Conservation (phyloP, 2,329 filamentous ascomycete species). For the Clarireedia sp. region DNA sequence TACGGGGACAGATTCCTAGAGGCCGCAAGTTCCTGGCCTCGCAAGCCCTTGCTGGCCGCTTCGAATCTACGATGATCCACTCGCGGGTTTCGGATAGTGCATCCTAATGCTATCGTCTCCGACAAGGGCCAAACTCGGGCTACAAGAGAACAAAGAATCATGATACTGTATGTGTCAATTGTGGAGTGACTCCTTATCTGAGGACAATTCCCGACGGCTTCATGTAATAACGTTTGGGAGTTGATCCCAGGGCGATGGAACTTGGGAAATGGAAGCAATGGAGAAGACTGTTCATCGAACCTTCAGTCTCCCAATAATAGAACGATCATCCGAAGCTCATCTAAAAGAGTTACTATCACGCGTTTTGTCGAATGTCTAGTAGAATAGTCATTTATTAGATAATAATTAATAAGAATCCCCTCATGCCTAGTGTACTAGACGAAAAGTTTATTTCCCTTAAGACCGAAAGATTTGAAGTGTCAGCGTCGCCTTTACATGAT, state of each 20-base stretch:
- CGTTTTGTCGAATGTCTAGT: no score
- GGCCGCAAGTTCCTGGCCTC: background rate
- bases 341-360: no score
- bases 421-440: background rate
- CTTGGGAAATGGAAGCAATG: background rate
- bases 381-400: background rate
- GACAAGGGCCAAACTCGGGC: background rate
- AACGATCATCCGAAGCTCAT: no score
- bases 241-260: conserved; percentile 4
- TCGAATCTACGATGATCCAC: conserved; percentile 12
- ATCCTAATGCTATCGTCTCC: conserved; percentile 7
- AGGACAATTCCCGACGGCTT: conserved; percentile 2
- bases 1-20: conserved; percentile 4
- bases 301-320: no score
- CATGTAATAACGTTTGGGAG: background rate
- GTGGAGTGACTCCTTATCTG: conserved; percentile 2
- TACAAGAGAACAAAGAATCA: conserved; percentile 1
- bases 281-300: no score
- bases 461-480: no score
- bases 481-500: no score
- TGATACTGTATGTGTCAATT: background rate
- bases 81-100: conserved; percentile 9
- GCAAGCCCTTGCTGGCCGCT: background rate
- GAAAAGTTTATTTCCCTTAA: background rate
- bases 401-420: background rate